Evolutionary conservation across 257 asterid species (phyloP).

Genomic region (Nicotiana undulata): DNA sequence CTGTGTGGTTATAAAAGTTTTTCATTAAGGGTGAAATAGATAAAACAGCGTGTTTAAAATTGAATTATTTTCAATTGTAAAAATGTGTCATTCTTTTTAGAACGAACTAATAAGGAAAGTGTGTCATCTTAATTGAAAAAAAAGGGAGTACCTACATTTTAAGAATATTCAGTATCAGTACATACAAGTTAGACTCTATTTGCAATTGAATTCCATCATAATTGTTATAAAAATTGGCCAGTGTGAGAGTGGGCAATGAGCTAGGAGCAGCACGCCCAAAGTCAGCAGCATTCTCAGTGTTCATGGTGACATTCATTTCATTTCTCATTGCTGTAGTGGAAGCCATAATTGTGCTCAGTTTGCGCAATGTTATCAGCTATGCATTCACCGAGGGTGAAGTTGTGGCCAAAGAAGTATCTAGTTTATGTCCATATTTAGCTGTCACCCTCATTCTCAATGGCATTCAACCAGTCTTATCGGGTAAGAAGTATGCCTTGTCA

Average conservation of each 20-base stretch:
- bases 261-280: conserved; percentile 33
- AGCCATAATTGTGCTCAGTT: conserved; percentile 8
- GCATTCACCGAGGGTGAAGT: conserved; percentile 23
- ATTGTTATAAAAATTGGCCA: background rate
- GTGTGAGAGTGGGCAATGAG: conserved; percentile 38
- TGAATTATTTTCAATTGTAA: too few relatives aligned
- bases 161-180: too few relatives aligned
- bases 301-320: conserved; percentile 20
- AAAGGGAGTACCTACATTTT: too few relatives aligned
- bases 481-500: background rate
- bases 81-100: too few relatives aligned
- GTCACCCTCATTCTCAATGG: conserved; percentile 27
- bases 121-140: too few relatives aligned
- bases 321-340: conserved; percentile 7
- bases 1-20: too few relatives aligned
- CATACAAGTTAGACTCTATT: background rate
- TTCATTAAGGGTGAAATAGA: too few relatives aligned
- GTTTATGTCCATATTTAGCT: conserved; percentile 25
- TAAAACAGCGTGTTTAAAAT: too few relatives aligned
- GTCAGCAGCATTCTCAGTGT: conserved; percentile 28
- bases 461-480: conserved; percentile 32
- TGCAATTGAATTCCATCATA: background rate
- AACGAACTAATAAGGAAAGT: too few relatives aligned
- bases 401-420: conserved; percentile 23
- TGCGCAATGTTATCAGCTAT: conserved; percentile 17